These are phyloP conservation scores for Podaxis mareebaensis DNA, from an alignment of 768 basidiomycete species.

Conservation along the genomic window DNA sequence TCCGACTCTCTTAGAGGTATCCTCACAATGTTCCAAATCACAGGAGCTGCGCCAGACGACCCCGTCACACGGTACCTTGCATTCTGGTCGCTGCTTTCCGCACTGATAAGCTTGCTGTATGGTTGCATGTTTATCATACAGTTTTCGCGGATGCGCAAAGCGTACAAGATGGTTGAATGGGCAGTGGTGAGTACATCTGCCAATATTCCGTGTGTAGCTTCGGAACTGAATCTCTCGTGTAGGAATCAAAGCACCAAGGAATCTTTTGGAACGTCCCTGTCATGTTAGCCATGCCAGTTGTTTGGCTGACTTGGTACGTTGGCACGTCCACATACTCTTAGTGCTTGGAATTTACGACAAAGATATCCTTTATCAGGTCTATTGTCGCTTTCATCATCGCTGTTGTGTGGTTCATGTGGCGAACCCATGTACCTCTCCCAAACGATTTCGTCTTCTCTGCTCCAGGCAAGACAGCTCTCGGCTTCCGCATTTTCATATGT, in stretches of 20 bases:
- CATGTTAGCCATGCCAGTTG: not conserved
- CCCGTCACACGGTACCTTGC: slow-evolving; percentile 54
- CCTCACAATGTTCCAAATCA: slow-evolving; percentile 32
- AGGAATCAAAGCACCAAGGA: not conserved
- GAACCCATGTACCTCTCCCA: slow-evolving; percentile 41
- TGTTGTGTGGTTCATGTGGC: slow-evolving; percentile 66
- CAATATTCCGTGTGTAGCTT: not conserved
- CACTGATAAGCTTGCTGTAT: slow-evolving; percentile 58
- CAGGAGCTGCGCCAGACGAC: slow-evolving; percentile 39
- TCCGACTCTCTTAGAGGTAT: slow-evolving; percentile 23
- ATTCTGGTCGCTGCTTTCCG: slow-evolving; percentile 53
- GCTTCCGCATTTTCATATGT: slow-evolving; percentile 39
- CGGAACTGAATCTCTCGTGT: not conserved
- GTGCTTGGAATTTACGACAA: not conserved
- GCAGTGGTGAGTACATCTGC: slow-evolving; percentile 42
- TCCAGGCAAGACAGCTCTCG: not conserved
- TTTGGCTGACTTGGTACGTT: not conserved
- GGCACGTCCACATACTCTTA: not conserved
- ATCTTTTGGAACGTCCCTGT: not conserved
- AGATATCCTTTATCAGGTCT: slow-evolving; percentile 37
- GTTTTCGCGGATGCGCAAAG: slow-evolving; percentile 62
- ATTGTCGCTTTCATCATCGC: slow-evolving; percentile 55
- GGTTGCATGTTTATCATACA: slow-evolving; percentile 63
- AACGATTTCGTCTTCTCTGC: not conserved
- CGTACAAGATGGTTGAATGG: slow-evolving; percentile 61